phyloP scores from a whole-genome alignment of 2,329 filamentous ascomycete species.

The Monilinia laxa region DNA sequence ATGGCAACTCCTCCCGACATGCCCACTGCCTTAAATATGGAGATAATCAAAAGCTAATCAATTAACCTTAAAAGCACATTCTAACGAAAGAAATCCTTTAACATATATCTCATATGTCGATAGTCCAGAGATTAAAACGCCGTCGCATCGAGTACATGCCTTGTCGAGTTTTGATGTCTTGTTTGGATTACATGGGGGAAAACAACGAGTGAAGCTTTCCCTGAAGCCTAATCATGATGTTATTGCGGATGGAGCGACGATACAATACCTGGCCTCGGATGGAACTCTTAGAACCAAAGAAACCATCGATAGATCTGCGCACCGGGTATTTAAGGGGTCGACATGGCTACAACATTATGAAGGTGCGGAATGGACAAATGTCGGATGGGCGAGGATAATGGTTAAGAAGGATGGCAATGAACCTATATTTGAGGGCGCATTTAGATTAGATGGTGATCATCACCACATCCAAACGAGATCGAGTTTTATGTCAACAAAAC shows the following conservation, averaged over 20 bases:
- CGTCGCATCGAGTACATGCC: slow-evolving; percentile 75
- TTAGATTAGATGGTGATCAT: slow-evolving; percentile 75
- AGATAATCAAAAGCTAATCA: slow-evolving; percentile 17
- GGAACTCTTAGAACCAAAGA: slow-evolving; percentile 68
- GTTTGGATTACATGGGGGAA: slow-evolving; percentile 68
- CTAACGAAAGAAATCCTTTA: slow-evolving; percentile 73
- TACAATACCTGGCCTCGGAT: slow-evolving; percentile 71
- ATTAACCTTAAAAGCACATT: slow-evolving; percentile 56
- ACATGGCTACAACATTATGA: slow-evolving; percentile 66
- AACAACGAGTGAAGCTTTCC: slow-evolving; percentile 71
- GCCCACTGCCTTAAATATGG: slow-evolving; percentile 16
- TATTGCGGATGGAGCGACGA: slow-evolving; percentile 69
- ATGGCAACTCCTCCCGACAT: slow-evolving; percentile 1
- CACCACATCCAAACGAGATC: slow-evolving; percentile 81
- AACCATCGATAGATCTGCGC: slow-evolving; percentile 66
- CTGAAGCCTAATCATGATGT: slow-evolving; percentile 92
- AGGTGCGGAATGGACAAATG: slow-evolving; percentile 68
- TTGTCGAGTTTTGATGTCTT: slow-evolving; percentile 81
- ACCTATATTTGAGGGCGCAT: slow-evolving; percentile 88
- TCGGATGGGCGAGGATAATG: slow-evolving; percentile 83
- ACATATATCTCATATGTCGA: slow-evolving; percentile 71
- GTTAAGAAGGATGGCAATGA: slow-evolving; percentile 71
- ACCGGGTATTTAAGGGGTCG: slow-evolving; percentile 82
- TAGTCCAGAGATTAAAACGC: slow-evolving; percentile 73
- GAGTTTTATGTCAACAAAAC: slow-evolving; percentile 71